A percentile compares a stretch with the other conserved stretches of the same genome.
Conservation (phyloP, 1,284 basidiomycete species). For the Tremellales sp. region DNA sequence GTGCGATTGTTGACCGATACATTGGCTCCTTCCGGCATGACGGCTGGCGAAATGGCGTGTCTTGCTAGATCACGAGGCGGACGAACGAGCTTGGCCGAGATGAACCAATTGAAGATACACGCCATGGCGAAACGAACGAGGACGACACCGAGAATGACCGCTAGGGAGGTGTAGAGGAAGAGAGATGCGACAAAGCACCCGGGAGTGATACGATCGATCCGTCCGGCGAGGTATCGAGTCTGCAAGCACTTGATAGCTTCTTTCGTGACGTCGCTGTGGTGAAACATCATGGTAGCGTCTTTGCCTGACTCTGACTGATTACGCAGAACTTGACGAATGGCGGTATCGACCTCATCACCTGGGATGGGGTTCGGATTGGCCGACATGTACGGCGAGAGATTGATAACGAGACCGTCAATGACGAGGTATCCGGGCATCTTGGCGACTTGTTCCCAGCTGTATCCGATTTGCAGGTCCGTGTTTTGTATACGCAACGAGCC, state of each 20-base stretch:
- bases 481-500: constrained; percentile 60
- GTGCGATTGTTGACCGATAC: constrained; percentile 77
- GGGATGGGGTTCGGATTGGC: constrained; percentile 66
- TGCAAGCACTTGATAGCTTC: constrained; percentile 72
- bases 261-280: constrained; percentile 62
- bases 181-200: constrained; percentile 90
- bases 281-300: constrained; percentile 84
- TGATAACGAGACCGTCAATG: constrained; percentile 88
- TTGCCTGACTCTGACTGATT: constrained; percentile 62
- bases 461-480: constrained; percentile 68
- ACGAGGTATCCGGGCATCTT: constrained; percentile 69
- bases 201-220: constrained; percentile 93
- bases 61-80: constrained; percentile 65
- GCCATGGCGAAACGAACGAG: constrained; percentile 94
- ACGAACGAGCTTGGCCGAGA: constrained; percentile 71
- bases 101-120: constrained; percentile 92
- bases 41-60: constrained; percentile 82
- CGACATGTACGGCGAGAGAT: constrained; percentile 80
- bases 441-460: constrained; percentile 81
- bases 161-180: constrained; percentile 85
- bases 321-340: constrained; percentile 70
- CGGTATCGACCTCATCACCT: constrained; percentile 73
- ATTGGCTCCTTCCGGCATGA: constrained; percentile 93
- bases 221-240: constrained; percentile 83
- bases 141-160: constrained; percentile 87